These are phyloP conservation scores for Hypoxylon sp. DNA, from an alignment of 2,329 filamentous ascomycete genomes.

Conservation along the genomic window DNA sequence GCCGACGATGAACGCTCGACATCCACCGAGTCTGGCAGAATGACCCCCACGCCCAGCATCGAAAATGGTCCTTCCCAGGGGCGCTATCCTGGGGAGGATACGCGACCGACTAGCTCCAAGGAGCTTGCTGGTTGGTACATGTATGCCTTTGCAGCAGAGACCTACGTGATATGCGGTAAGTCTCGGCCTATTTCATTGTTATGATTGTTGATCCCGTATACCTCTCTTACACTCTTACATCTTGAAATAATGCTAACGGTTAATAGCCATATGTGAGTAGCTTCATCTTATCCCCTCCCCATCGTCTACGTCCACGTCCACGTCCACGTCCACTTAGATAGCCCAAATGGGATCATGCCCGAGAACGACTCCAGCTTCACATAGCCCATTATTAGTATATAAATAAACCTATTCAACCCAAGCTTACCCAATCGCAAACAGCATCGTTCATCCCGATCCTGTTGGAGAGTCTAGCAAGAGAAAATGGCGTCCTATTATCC, in stretches of 20 bases:
- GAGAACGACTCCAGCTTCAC: constrained; percentile 6
- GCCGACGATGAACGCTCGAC: constrained; percentile 76
- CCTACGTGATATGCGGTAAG: constrained; percentile 93
- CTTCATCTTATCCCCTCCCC: constrained; percentile 2
- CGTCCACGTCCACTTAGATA: background rate
- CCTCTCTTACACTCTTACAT: too few species aligned
- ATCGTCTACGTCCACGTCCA: background rate
- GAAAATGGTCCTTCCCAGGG: constrained; percentile 55
- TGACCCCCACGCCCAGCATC: constrained; percentile 54
- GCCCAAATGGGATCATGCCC: constrained; percentile 8
- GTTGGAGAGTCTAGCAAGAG: constrained; percentile 90
- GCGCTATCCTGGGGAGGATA: constrained; percentile 85
- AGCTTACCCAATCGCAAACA: constrained; percentile 53
- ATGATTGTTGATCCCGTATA: background rate
- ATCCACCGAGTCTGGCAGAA: constrained; percentile 53
- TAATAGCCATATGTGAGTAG: constrained; percentile 47
- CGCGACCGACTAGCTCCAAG: constrained; percentile 84
- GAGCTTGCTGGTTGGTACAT: constrained; percentile 96
- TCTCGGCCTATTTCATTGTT: constrained; percentile 33
- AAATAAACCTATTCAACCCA: constrained; percentile 10
- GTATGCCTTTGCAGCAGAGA: constrained; percentile 96
- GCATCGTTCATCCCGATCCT: constrained; percentile 96
- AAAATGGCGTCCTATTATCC: constrained; percentile 86
- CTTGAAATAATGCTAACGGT: constrained; percentile 24
- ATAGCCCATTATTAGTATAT: constrained; percentile 10